A percentile compares a stretch with the other conserved stretches of the same genome.
phyloP scores from a whole-genome alignment of 2,329 filamentous ascomycete species.

The Sphaerulina musiva region DNA sequence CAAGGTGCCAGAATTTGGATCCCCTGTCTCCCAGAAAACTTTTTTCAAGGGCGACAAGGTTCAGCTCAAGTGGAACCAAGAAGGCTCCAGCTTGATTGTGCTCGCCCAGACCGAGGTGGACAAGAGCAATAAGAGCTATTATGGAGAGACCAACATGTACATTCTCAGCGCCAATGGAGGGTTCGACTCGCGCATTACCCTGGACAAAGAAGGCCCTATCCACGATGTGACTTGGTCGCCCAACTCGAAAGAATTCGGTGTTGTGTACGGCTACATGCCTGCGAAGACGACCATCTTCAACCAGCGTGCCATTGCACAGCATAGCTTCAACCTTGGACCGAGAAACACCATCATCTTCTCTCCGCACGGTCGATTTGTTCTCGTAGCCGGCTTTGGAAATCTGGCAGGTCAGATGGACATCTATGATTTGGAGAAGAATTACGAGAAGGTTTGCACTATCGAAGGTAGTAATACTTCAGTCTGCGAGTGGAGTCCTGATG shows the following conservation, averaged over 20 bases:
- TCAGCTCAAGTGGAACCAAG: constrained; percentile 93
- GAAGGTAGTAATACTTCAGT: constrained; percentile 93
- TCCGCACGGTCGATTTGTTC: constrained; percentile 82
- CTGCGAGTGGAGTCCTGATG: constrained; percentile 96
- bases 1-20: constrained; percentile 79
- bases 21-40: constrained; percentile 88
- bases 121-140: constrained; percentile 98
- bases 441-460: constrained; percentile 84
- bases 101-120: constrained; percentile 97
- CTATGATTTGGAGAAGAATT: constrained; percentile 92
- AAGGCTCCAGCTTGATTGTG: constrained; percentile 85
- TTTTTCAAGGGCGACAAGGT: constrained; percentile 99
- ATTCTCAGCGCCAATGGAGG: constrained; percentile 83
- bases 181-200: constrained; percentile 76
- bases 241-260: constrained; percentile 94
- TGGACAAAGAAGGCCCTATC: constrained; percentile 94
- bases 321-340: constrained; percentile 79
- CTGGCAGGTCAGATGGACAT: constrained; percentile 96
- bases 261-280: constrained; percentile 98
- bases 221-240: constrained; percentile 98
- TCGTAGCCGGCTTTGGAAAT: constrained; percentile 96
- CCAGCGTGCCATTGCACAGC: constrained; percentile 69
- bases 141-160: constrained; percentile 96
- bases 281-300: constrained; percentile 99
- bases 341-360: constrained; percentile 96